Conservation (phyloP, 164 flowering plant species). For the Chimonanthus salicifolius region DNA sequence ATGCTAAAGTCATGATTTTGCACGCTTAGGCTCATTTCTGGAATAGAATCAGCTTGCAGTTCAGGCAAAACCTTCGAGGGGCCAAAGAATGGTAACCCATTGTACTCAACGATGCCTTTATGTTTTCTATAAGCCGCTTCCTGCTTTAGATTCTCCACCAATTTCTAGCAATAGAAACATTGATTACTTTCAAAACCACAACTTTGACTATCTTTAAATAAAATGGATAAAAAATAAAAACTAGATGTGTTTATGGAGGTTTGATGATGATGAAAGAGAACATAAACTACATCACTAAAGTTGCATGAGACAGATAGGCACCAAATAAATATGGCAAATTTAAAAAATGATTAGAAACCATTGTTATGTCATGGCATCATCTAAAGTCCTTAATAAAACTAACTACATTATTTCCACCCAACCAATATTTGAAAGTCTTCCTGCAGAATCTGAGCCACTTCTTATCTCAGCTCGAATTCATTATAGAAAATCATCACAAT, state of each 20-base stretch:
- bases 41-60: constrained; percentile 14
- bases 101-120: constrained; percentile 22
- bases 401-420: background rate
- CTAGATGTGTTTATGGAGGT: background rate
- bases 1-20: constrained; percentile 4
- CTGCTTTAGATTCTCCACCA: constrained; percentile 43
- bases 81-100: constrained; percentile 9
- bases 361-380: background rate
- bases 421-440: background rate
- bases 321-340: background rate
- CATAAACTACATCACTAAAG: background rate
- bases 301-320: background rate
- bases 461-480: no score
- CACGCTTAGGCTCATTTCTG: constrained; percentile 12
- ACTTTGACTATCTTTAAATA: background rate
- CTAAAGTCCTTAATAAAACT: background rate
- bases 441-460: background rate
- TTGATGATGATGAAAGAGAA: background rate
- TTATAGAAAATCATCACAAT: background rate
- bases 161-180: constrained; percentile 25
- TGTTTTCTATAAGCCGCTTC: constrained; percentile 45
- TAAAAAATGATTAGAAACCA: background rate
- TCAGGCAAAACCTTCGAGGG: constrained; percentile 17
- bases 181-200: background rate
- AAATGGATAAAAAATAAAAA: background rate